Evolutionary conservation across 2,329 filamentous ascomycete genomes (phyloP), one percentile per base, ranked within the genome.

Genomic region (Penicillium crustosum): DNA sequence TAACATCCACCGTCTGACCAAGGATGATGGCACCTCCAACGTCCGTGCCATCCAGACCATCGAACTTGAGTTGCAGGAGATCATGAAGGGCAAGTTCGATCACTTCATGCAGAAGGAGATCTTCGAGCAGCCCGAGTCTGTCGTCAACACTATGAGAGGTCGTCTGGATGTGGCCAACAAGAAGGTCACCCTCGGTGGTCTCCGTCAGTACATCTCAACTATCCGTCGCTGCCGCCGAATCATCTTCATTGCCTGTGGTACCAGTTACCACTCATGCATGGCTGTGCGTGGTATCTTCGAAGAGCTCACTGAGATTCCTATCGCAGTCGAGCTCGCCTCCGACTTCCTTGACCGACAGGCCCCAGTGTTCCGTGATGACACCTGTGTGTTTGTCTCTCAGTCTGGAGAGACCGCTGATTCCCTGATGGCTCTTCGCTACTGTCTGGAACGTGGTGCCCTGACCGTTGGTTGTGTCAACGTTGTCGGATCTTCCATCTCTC

Each of bases 71-170:
- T 89, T 99, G 65, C 94, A 99, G 83, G 93, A 99, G 83, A 99
- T 99, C 80, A 99, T 99, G 94, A 99, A 99, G 89, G 94, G 94
- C 79, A 95, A 94, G 77, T 99, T 97, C 79, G 94, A 99, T 78
- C 94, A 99, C 82, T 99, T 97, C 84, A 99, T 99, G 94, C 94
- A 99, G 78, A 99, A 99, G 87, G 94, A 99, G 79, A 99, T 99
- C 73, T 99, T 99, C 78, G 94, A 99, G 84, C 94, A 99, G 83
- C 94, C 94, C 73, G 94, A 99, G 81, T 99, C 94, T 15, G 91
- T 99, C 61, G 88, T 99, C 82, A 99, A 99, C 86, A 97, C 94
- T 67, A 99, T 99, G 94, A 91, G 94, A 87, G 94, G 94, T 80
- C 94, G 94, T 81, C 83, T 99, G 70, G 94, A 99, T 78, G 83